phyloP scores from a whole-genome alignment of 768 basidiomycete genomes.

The Baorangia bicolor region DNA sequence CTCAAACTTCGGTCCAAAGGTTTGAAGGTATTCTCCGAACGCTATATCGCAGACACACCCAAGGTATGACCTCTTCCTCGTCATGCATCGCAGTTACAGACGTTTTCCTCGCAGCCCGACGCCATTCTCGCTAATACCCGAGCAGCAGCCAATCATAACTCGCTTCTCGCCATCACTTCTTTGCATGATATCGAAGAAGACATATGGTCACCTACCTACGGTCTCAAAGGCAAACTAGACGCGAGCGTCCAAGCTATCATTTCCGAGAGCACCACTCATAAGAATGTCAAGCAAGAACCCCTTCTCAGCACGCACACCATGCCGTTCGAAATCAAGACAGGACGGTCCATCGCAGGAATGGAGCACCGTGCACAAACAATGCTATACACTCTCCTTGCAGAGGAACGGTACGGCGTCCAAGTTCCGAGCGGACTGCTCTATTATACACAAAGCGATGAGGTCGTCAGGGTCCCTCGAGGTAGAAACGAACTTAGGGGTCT shows the following conservation, averaged over 20 bases:
- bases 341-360: slow-evolving; percentile 70
- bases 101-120: slow-evolving; percentile 42
- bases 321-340: slow-evolving; percentile 97
- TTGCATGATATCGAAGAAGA: slow-evolving; percentile 93
- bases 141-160: slow-evolving; percentile 43
- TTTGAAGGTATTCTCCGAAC: slow-evolving; percentile 58
- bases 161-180: slow-evolving; percentile 68
- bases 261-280: slow-evolving; percentile 40
- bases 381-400: slow-evolving; percentile 88
- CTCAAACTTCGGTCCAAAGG: slow-evolving; percentile 63
- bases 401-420: slow-evolving; percentile 84
- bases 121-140: slow-evolving; percentile 72
- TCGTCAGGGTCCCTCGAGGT: slow-evolving; percentile 76
- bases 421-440: slow-evolving; percentile 85
- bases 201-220: slow-evolving; percentile 94
- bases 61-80: slow-evolving; percentile 45
- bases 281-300: slow-evolving; percentile 15
- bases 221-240: slow-evolving; percentile 94
- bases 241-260: slow-evolving; percentile 77
- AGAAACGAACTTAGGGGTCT: slow-evolving; percentile 84
- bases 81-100: neutral
- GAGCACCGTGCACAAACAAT: slow-evolving; percentile 98
- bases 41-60: slow-evolving; percentile 63
- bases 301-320: slow-evolving; percentile 36
- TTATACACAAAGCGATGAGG: slow-evolving; percentile 90